Percentiles rank a stretch among this genome's conserved stretches.
phyloP scores from a whole-genome alignment of 164 flowering plant species.

The Macadamia integrifolia region DNA sequence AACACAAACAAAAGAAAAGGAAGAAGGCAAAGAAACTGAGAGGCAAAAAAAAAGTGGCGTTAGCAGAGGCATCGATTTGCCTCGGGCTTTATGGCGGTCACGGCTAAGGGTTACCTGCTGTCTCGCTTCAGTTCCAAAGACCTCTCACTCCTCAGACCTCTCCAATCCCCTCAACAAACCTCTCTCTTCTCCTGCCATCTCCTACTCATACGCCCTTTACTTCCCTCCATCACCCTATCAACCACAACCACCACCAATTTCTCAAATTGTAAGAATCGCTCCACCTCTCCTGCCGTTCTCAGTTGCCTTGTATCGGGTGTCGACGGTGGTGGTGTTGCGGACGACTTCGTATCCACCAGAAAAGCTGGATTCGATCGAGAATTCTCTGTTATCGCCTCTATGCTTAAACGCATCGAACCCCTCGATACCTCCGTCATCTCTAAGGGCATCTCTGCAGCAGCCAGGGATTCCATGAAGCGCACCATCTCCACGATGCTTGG shows the following conservation, averaged over 20 bases:
- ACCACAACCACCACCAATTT: background rate
- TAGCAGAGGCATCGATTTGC: background rate
- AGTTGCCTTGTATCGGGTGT: constrained; percentile 53
- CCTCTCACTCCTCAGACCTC: background rate
- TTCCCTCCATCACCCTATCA: background rate
- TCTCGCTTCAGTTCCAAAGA: constrained; percentile 1
- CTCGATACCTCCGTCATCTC: constrained; percentile 65
- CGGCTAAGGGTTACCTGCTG: constrained; percentile 6
- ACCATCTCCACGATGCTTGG: constrained; percentile 86
- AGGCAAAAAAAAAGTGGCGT: background rate
- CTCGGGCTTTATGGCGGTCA: constrained; percentile 1
- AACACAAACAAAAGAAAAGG: no score
- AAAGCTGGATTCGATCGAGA: constrained; percentile 52
- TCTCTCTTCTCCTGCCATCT: no score
- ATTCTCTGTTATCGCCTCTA: constrained; percentile 66
- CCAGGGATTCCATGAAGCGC: constrained; percentile 89
- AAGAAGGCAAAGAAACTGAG: background rate
- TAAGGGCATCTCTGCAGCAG: constrained; percentile 63
- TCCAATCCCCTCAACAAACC: no score
- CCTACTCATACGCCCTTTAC: background rate
- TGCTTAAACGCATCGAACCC: constrained; percentile 65
- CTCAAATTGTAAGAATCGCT: background rate
- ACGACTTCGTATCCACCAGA: constrained; percentile 63
- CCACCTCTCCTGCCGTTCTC: constrained; percentile 14
- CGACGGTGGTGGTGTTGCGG: constrained; percentile 67